Base-by-base conservation (phyloP, 2,329 filamentous ascomycete genomes). In the Fusarium sp. region DNA sequence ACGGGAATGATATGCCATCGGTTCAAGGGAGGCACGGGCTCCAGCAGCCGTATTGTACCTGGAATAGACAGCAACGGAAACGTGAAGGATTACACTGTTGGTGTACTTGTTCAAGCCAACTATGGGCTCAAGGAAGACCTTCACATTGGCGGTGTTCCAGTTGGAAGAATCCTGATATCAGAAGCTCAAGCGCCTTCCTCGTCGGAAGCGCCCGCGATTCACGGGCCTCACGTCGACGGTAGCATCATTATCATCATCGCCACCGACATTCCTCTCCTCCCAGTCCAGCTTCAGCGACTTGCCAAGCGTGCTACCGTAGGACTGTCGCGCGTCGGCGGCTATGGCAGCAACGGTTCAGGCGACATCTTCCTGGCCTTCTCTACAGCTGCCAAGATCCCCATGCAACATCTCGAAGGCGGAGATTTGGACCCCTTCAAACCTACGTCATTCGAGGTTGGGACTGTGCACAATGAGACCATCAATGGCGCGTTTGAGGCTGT, bases 321-420 rank as follows among this genome's bases (percentile, higher is more conserved):
- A 1, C 78, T 93, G 2, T 83, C 87, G 10, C 84, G 87, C 63
- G 89, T 91, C 1, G 90, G 90, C 6, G 89, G 90, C 5, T 88
- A 88, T 66, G 90, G 89, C 0, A 84, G 85, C 47, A 92, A 91
- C 70, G 85, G 85, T 16, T 91, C 89, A 0, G 91, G 91, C 0
- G 91, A 93, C 68, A 88, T 93, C 65, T 91, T 92, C 77, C 82
- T 93, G 6, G 90, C 91, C 8, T 89, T 93, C 66, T 92, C 89
- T 13, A 92, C 90, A 0, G 90, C 84, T 11, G 89, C 87, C 65
- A 82, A 83, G 47, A 80, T 90, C 7, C 77, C 79, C 1, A 63
- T 74, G 41, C 85, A 86, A 73, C 70, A 77, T 12, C 42, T 79
- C 3, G 61, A 68, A 69, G 71, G 73, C 65, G 70, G 72, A 69